A percentile compares a stretch with the other conserved stretches of the same genome.
Evolutionary conservation across 2,329 filamentous ascomycete species (phyloP).

Genomic region (Ophiostoma tasmaniense): DNA sequence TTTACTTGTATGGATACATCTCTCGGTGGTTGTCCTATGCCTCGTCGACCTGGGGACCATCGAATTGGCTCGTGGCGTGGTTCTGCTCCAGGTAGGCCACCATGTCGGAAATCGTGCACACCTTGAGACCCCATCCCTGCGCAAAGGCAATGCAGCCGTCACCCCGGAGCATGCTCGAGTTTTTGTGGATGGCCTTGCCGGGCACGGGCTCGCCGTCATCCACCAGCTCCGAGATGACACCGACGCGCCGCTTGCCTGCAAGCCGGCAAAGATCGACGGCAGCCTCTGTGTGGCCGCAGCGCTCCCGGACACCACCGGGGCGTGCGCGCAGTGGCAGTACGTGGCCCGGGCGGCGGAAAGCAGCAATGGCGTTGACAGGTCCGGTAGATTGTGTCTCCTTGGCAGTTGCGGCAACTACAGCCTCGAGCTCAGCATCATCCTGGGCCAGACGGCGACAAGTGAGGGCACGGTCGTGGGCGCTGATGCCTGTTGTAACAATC

Average conservation of each 20-base stretch:
- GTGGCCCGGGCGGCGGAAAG: constrained; percentile 79
- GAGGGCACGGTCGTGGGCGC: constrained; percentile 74
- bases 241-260: constrained; percentile 67
- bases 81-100: constrained; percentile 69
- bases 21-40: neutral
- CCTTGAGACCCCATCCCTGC: constrained; percentile 77
- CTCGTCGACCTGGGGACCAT: constrained; percentile 20
- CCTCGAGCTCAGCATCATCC: constrained; percentile 17
- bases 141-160: constrained; percentile 87
- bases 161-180: constrained; percentile 82
- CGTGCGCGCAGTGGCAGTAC: constrained; percentile 76
- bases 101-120: constrained; percentile 91
- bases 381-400: constrained; percentile 28
- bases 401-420: constrained; percentile 6
- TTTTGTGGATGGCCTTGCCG: constrained; percentile 56
- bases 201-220: constrained; percentile 68
- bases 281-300: constrained; percentile 87
- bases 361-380: constrained; percentile 41
- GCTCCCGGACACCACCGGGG: constrained; percentile 69
- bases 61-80: constrained; percentile 41
- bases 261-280: constrained; percentile 83
- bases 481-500: constrained; percentile 79
- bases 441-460: constrained; percentile 68
- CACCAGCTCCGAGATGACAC: constrained; percentile 85
- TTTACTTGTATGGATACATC: neutral